Evolutionary conservation across 2,329 filamentous ascomycete genomes (phyloP).

Genomic region (Calonectria pseudoturangicola): DNA sequence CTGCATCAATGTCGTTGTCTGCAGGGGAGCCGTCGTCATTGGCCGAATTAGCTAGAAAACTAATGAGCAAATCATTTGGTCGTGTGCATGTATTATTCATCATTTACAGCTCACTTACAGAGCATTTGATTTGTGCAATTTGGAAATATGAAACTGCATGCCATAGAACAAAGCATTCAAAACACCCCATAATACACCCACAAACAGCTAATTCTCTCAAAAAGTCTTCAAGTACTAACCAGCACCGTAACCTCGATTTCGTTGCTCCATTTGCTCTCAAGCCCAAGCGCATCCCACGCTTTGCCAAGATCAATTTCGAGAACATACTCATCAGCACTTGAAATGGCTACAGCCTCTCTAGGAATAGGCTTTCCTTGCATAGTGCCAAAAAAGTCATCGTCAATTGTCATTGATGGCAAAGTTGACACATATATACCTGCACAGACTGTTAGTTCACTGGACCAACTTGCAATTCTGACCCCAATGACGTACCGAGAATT

Average conservation of each 20-base stretch:
- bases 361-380: slow-evolving; percentile 84
- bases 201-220: too few species aligned
- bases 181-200: not conserved
- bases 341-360: slow-evolving; percentile 76
- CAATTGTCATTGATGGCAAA: slow-evolving; percentile 76
- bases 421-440: slow-evolving; percentile 84
- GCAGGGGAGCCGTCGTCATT: not conserved
- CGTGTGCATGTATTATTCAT: too few species aligned
- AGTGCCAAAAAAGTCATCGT: slow-evolving; percentile 82
- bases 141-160: too few species aligned
- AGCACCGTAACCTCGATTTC: slow-evolving; percentile 83
- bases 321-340: slow-evolving; percentile 72
- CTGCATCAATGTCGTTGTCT: not conserved
- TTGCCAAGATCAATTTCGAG: slow-evolving; percentile 84
- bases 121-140: not conserved
- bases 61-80: not conserved
- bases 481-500: slow-evolving; percentile 72
- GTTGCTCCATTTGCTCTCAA: slow-evolving; percentile 86
- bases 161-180: not conserved
- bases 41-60: not conserved
- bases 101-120: not conserved
- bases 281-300: slow-evolving; percentile 85
- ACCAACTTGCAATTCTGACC: not conserved
- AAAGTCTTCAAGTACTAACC: slow-evolving; percentile 61
- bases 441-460: not conserved